These are phyloP conservation scores for Tuber umbilicatum DNA, from an alignment of 495 filamentous ascomycete species.

Conservation along the genomic window DNA sequence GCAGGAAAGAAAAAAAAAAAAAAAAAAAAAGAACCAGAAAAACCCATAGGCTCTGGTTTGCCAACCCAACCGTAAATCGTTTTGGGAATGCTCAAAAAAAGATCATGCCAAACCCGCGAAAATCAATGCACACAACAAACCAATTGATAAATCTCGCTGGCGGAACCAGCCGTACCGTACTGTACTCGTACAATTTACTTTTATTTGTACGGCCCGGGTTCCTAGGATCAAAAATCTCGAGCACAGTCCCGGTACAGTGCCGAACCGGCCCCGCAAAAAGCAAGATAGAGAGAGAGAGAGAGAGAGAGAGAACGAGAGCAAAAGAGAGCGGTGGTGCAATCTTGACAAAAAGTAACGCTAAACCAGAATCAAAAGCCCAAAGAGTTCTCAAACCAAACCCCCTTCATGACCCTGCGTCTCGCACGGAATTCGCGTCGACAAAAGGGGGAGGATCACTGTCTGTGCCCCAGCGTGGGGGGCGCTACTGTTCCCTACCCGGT, in stretches of 20 bases:
- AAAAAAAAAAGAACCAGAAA: not conserved
- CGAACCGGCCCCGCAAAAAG: not conserved
- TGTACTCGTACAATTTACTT: too few species aligned
- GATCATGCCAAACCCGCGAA: not conserved
- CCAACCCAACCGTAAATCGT: not conserved
- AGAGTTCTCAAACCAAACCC: not conserved
- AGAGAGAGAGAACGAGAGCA: not conserved
- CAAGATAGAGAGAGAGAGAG: not conserved
- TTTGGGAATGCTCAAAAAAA: not conserved
- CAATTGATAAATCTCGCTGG: conserved; percentile 18
- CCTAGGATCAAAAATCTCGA: not conserved
- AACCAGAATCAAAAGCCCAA: not conserved
- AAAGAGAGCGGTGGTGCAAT: not conserved
- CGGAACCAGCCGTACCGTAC: conserved; percentile 27
- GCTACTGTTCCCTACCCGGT: conserved; percentile 29
- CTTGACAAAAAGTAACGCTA: not conserved
- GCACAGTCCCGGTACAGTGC: not conserved
- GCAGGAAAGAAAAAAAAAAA: not conserved
- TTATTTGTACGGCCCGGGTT: not conserved
- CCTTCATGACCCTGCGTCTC: not conserved
- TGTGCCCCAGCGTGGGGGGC: conserved; percentile 27
- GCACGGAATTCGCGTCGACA: conserved; percentile 32
- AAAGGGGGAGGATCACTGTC: conserved; percentile 33
- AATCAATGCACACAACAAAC: not conserved
- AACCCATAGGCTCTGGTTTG: not conserved